Conservation (phyloP, 2,329 filamentous ascomycete genomes). For the Trichoderma koningii region DNA sequence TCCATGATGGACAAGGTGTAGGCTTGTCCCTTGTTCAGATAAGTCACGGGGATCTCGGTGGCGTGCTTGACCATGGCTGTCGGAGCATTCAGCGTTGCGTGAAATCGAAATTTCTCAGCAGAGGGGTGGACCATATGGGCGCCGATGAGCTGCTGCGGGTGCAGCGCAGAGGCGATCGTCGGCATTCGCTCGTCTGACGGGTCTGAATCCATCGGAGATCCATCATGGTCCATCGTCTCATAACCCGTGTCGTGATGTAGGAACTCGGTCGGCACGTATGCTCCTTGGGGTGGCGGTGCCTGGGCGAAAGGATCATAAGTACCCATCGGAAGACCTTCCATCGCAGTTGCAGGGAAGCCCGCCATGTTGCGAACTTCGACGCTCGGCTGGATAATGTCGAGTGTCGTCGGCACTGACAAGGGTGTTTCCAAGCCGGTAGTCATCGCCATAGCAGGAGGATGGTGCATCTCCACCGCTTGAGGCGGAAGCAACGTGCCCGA, state of each 20-base stretch:
- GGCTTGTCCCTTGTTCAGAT: conserved; percentile 95
- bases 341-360: conserved; percentile 64
- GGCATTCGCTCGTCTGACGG: conserved; percentile 54
- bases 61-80: conserved; percentile 92
- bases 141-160: conserved; percentile 51
- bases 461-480: conserved; percentile 76
- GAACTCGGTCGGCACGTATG: conserved; percentile 78
- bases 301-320: conserved; percentile 74
- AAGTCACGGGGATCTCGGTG: conserved; percentile 94
- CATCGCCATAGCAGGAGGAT: conserved; percentile 75
- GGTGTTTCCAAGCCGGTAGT: conserved; percentile 79
- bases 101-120: conserved; percentile 80
- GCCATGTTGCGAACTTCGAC: conserved; percentile 64
- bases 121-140: conserved; percentile 50
- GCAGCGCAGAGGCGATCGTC: conserved; percentile 62
- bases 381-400: conserved; percentile 63
- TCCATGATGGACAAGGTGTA: conserved; percentile 87
- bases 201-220: conserved; percentile 64
- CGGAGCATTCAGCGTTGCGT: conserved; percentile 86
- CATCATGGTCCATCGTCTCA: conserved; percentile 76
- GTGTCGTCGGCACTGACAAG: conserved; percentile 73
- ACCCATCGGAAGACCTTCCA: conserved; percentile 61
- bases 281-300: conserved; percentile 55
- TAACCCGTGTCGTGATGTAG: conserved; percentile 79
- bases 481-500: conserved; percentile 79